Evolutionary conservation across 2,329 filamentous ascomycete genomes (phyloP).

Genomic region (Talaromyces albobiverticillius): DNA sequence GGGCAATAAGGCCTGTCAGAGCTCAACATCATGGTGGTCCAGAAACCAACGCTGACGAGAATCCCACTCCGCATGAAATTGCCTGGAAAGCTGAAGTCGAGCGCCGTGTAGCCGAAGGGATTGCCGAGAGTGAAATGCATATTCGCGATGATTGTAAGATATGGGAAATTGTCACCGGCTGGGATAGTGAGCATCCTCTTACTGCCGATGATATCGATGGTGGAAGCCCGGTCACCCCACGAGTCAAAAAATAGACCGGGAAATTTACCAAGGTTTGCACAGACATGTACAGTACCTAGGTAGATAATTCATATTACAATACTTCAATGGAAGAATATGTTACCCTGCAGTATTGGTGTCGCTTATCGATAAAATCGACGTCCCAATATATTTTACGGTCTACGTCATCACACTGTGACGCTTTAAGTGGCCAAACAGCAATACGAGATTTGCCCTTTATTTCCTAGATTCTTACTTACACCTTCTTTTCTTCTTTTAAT

Average conservation of each 20-base stretch:
- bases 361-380: too few species aligned
- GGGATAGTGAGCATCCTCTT: constrained; percentile 13
- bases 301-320: too few species aligned
- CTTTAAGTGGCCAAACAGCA: constrained; percentile 4
- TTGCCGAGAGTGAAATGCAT: constrained; percentile 17
- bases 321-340: too few species aligned
- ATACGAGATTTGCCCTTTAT: not conserved
- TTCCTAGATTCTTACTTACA: not conserved
- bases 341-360: too few species aligned
- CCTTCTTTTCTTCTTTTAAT: not conserved
- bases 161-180: constrained; percentile 22
- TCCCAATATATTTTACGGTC: not conserved
- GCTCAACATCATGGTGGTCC: not conserved
- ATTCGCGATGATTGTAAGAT: constrained; percentile 22
- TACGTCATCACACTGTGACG: constrained; percentile 4
- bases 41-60: not conserved
- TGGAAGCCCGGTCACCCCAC: constrained; percentile 13
- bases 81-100: constrained; percentile 22
- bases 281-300: not conserved
- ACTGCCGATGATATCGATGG: constrained; percentile 22
- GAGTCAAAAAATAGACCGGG: not conserved
- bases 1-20: constrained; percentile 1
- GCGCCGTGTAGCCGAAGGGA: constrained; percentile 17
- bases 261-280: not conserved
- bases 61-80: constrained; percentile 9